phyloP scores from a whole-genome alignment of 208 protist genomes.

The Trypanosoma conorhini region DNA sequence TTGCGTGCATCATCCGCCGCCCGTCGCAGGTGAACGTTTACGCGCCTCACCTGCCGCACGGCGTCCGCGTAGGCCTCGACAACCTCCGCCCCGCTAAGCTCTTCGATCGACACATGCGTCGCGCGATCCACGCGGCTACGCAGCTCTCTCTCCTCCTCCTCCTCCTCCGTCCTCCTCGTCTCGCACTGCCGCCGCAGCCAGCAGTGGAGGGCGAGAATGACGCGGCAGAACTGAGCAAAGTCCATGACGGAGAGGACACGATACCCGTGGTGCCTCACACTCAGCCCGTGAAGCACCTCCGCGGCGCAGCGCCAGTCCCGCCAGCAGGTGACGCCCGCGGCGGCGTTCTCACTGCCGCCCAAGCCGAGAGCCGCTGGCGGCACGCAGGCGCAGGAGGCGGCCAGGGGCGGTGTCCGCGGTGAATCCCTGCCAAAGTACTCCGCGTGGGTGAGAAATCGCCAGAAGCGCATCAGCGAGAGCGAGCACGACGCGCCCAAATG shows the following conservation, averaged over 20 bases:
- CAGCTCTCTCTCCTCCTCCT: not conserved
- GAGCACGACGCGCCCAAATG: constrained; percentile 16
- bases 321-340: constrained; percentile 28
- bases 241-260: constrained; percentile 45
- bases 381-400: not conserved
- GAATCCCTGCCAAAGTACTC: constrained; percentile 24
- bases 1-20: not conserved
- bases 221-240: constrained; percentile 62
- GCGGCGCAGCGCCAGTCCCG: constrained; percentile 51
- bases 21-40: not conserved
- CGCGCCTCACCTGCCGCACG: constrained; percentile 21
- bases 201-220: constrained; percentile 55
- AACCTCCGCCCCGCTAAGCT: constrained; percentile 43
- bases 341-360: not conserved
- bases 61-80: constrained; percentile 43
- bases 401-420: not conserved
- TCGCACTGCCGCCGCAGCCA: constrained; percentile 28
- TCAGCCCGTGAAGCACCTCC: constrained; percentile 47
- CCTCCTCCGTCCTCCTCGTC: not conserved
- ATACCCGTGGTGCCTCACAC: constrained; percentile 53
- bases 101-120: constrained; percentile 35
- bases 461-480: constrained; percentile 36
- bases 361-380: not conserved
- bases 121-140: constrained; percentile 7
- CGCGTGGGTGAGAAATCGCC: constrained; percentile 39